Base-by-base conservation (phyloP, 2,329 filamentous ascomycete genomes). In the Epichloe coenophiala region DNA sequence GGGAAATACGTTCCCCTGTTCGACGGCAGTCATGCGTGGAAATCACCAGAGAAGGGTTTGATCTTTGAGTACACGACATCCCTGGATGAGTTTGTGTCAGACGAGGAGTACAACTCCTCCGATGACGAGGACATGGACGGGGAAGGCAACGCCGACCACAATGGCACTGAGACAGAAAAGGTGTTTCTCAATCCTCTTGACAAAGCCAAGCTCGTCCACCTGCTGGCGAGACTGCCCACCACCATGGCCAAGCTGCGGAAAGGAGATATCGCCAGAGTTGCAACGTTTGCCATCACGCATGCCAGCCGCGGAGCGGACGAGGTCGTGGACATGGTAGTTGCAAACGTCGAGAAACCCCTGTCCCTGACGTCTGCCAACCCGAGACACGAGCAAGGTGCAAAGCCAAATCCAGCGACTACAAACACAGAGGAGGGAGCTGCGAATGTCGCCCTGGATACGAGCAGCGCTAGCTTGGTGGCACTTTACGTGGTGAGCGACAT, bases 251-350 rank as follows among this genome's bases (percentile, higher is more conserved):
- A 78, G 57, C 73, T 96, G 27, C 78, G 87, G 31, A 88, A 88
- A 60, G 89, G 88, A 3, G 88, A 97, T 60, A 80, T 97, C 44
- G 90, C 88, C 1, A 78, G 89, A 5, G 75, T 96, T 2, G 91
- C 90, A 1, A 78, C 84, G 3, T 96, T 97, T 66, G 90, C 90
- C 12, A 88, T 97, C 51, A 84, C 83, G 2, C 88, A 97, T 63
- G 86, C 89, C 1, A 87, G 84, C 39, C 77, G 81, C 19, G 93
- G 90, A 15, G 86, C 88, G 12, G 86, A 94, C 56, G 93, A 97
- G 68, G 84, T 96, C 36, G 89, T 95, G n/a, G 80, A 91, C 47
- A 80, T 95, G 68, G 82, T 97, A 38, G 78, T 95, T 0, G 76
- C 81, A 1, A 97, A 98, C 59, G 75, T 97, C 36, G 75, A 85